These are phyloP conservation scores for Colletotrichum coccodes DNA, from an alignment of 2,329 filamentous ascomycete genomes.

Conservation along the genomic window DNA sequence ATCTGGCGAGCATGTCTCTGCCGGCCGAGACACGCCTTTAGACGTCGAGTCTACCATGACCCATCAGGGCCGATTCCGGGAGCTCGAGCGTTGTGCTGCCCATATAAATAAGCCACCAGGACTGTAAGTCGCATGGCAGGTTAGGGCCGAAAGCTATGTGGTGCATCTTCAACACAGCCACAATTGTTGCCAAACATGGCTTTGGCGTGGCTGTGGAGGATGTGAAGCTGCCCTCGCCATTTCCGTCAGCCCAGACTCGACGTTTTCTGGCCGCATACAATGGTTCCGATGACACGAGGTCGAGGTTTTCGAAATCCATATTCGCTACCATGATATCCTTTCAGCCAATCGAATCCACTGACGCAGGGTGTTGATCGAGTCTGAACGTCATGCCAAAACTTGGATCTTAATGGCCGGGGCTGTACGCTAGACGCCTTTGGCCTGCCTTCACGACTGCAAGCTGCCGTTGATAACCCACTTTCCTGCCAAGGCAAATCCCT, in stretches of 20 bases:
- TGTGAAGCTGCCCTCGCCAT: conserved; percentile 23
- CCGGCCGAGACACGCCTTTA: conserved; percentile 27
- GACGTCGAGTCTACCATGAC: neutral
- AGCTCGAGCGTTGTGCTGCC: conserved; percentile 14
- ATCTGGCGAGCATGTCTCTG: conserved; percentile 26
- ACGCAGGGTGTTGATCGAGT: conserved; percentile 36
- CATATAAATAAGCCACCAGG: conserved; percentile 19
- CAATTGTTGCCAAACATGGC: conserved; percentile 20
- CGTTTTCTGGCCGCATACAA: conserved; percentile 30
- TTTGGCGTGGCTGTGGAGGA: conserved; percentile 2
- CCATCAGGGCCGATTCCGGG: conserved; percentile 1
- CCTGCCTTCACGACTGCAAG: conserved; percentile 49
- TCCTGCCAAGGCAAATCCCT: conserved; percentile 47
- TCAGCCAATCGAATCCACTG: conserved; percentile 30
- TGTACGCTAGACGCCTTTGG: conserved; percentile 44
- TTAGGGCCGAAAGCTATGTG: conserved; percentile 28
- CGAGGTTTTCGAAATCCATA: conserved; percentile 5
- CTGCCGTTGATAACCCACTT: conserved; percentile 49
- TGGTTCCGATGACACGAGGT: conserved; percentile 19
- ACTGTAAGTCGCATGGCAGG: conserved; percentile 9
- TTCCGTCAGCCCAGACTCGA: conserved; percentile 20
- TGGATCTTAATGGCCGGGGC: conserved; percentile 45
- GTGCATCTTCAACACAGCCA: conserved; percentile 23
- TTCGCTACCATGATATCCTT: neutral
- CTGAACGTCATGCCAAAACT: conserved; percentile 37